Conservation (phyloP, 2,329 filamentous ascomycete species). For the Nothophoma quercina region DNA sequence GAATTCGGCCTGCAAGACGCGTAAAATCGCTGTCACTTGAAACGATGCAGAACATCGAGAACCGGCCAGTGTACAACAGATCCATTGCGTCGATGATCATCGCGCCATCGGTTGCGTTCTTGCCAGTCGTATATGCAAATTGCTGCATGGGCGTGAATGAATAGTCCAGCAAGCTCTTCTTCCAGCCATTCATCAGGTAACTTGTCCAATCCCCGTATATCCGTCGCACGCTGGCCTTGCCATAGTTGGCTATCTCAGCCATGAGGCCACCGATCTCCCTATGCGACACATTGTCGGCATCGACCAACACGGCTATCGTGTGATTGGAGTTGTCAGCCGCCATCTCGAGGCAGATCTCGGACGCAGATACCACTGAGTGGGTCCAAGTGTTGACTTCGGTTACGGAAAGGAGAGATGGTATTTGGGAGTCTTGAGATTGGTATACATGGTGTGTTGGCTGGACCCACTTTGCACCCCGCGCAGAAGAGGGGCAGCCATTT, state of each 20-base stretch:
- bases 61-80: constrained; percentile 44
- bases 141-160: constrained; percentile 39
- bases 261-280: constrained; percentile 35
- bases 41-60: constrained; percentile 45
- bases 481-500: too few species aligned
- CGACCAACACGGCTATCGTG: constrained; percentile 34
- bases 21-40: constrained; percentile 50
- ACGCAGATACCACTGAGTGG: too few species aligned
- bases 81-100: constrained; percentile 51
- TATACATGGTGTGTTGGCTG: too few species aligned
- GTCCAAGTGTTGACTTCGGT: too few species aligned
- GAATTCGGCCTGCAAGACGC: constrained; percentile 43
- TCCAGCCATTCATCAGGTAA: constrained; percentile 31
- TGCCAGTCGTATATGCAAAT: constrained; percentile 41
- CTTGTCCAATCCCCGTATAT: constrained; percentile 44
- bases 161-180: constrained; percentile 24
- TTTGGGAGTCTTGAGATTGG: too few species aligned
- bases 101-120: constrained; percentile 42
- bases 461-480: too few species aligned
- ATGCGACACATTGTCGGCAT: constrained; percentile 37
- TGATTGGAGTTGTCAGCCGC: too few species aligned
- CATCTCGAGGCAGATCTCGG: too few species aligned
- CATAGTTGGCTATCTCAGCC: constrained; percentile 43
- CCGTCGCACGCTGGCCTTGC: constrained; percentile 39
- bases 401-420: too few species aligned